These are phyloP conservation scores for Lobosporangium transversale DNA, from an alignment of 192 early-diverging fungal genomes.

Conservation along the genomic window DNA sequence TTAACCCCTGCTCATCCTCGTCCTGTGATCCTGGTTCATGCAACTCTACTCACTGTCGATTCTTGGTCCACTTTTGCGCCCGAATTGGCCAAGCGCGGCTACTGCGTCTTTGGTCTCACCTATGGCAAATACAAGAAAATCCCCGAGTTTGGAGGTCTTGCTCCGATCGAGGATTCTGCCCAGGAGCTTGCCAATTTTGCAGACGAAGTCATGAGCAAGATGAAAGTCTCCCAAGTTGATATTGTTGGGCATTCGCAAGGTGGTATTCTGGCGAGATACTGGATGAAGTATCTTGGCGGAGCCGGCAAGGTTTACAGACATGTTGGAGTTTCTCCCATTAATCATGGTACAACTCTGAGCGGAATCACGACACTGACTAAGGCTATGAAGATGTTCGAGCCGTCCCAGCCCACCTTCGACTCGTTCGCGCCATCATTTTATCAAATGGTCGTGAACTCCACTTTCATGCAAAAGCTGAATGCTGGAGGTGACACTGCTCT, in stretches of 20 bases:
- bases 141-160: constrained; percentile 22
- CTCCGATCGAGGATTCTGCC: too few relatives aligned
- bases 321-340: constrained; percentile 34
- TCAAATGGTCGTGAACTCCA: constrained; percentile 20
- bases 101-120: constrained; percentile 33
- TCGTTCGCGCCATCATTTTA: constrained; percentile 21
- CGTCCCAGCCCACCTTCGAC: constrained; percentile 13
- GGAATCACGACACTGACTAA: constrained; percentile 16
- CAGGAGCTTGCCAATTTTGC: constrained; percentile 24
- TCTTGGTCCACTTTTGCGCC: constrained; percentile 14
- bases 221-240: constrained; percentile 10
- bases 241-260: constrained; percentile 48
- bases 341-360: constrained; percentile 35
- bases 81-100: constrained; percentile 13
- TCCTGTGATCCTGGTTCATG: too few relatives aligned
- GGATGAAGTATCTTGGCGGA: constrained; percentile 40
- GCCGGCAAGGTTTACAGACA: too few relatives aligned
- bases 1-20: too few relatives aligned
- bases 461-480: too few relatives aligned
- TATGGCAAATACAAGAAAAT: constrained; percentile 12
- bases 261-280: constrained; percentile 41
- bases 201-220: constrained; percentile 19
- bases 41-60: constrained; percentile 16
- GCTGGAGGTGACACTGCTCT: constrained; percentile 16
- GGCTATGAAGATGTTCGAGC: constrained; percentile 7